Evolutionary conservation across 805 yeast genomes (phyloP).

Genomic region (Wickerhamomyces canadensis): DNA sequence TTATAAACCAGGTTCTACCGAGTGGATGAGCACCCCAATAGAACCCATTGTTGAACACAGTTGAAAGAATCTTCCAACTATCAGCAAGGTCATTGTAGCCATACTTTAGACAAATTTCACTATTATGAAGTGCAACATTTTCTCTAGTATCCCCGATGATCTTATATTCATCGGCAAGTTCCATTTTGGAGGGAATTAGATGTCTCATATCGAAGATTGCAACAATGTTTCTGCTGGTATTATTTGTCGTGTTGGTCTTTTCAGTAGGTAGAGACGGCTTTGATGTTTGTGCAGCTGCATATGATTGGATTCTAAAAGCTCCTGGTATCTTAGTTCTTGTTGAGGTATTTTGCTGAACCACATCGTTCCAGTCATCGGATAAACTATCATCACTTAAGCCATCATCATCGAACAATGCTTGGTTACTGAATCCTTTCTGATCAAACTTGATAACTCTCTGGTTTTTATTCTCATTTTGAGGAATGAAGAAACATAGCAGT

Average conservation of each 20-base stretch:
- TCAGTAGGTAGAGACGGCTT: constrained; percentile 15
- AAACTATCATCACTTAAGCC: constrained; percentile 50
- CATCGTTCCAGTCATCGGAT: constrained; percentile 64
- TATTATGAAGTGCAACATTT: constrained; percentile 61
- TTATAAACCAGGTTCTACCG: constrained; percentile 63
- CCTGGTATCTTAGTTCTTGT: constrained; percentile 49
- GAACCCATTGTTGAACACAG: constrained; percentile 33
- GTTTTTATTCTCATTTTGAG: constrained; percentile 40
- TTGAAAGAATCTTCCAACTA: constrained; percentile 63
- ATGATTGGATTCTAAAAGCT: constrained; percentile 21
- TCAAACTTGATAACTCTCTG: constrained; percentile 42
- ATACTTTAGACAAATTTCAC: constrained; percentile 58
- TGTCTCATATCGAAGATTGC: constrained; percentile 59
- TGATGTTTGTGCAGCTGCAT: constrained; percentile 2
- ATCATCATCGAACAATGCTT: constrained; percentile 17
- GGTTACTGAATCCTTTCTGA: constrained; percentile 46
- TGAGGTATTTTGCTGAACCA: constrained; percentile 49
- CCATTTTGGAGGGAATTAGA: constrained; percentile 70
- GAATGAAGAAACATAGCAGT: constrained; percentile 76
- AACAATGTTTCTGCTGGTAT: constrained; percentile 45
- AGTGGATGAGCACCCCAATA: constrained; percentile 82
- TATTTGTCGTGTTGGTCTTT: constrained; percentile 13
- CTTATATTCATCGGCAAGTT: constrained; percentile 61
- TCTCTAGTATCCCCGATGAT: constrained; percentile 61
- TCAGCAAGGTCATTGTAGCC: constrained; percentile 61